These are phyloP conservation scores for sunflower (Helianthus annuus) DNA, from an alignment of 129 eudicot species.

Conservation along the genomic window HanXRQr2.0-SUNRISE NC_035439.2:134190513-134191012, in stretches of 20 bases:
- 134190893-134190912: background rate
- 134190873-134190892: background rate
- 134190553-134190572: too few species aligned
- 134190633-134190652: background rate
- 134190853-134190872: background rate
- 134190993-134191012: slow-evolving; percentile 77
- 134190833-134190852: slow-evolving; percentile 46
- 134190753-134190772: slow-evolving; percentile 90
- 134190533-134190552: too few species aligned
- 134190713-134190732: background rate
- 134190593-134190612: background rate
- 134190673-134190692: background rate
- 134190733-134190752: slow-evolving; percentile 73
- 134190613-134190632: slow-evolving; percentile 28
- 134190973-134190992: slow-evolving; percentile 81
- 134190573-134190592: too few species aligned
- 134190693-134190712: background rate
- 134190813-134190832: slow-evolving; percentile 65
- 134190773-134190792: slow-evolving; percentile 92
- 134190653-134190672: background rate
- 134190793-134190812: slow-evolving; percentile 60
- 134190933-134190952: slow-evolving; percentile 61
- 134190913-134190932: too few species aligned
- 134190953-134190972: slow-evolving; percentile 91
- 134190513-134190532: too few species aligned